Percentiles rank a stretch among this genome's conserved stretches.
Conservation (phyloP, 139 green algal species). For the Tetradesmus lagerheimii region DNA sequence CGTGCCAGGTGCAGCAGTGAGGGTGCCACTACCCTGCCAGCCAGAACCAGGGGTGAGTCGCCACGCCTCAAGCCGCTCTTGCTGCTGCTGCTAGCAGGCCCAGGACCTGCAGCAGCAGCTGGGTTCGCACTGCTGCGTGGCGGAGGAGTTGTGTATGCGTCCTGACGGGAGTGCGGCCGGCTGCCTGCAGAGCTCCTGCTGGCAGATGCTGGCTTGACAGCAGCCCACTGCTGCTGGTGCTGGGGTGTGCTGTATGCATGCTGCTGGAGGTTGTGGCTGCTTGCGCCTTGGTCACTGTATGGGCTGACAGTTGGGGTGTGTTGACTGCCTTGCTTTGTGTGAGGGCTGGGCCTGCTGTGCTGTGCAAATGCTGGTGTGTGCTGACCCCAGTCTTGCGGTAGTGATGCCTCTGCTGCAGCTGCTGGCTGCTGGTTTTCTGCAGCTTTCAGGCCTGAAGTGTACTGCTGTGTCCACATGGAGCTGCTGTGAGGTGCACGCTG, state of each 20-base stretch:
- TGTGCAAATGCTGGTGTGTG: neutral
- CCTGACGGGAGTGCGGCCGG: neutral
- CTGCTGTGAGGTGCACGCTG: neutral
- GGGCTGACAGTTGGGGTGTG: neutral
- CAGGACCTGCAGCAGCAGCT: too few species aligned
- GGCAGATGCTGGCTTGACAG: neutral
- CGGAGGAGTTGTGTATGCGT: neutral
- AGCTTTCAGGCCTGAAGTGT: neutral
- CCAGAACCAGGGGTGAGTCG: neutral
- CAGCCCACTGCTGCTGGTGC: neutral
- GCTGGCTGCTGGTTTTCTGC: neutral
- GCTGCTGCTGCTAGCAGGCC: neutral
- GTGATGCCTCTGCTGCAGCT: neutral
- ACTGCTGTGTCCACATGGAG: neutral
- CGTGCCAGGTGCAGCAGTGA: neutral
- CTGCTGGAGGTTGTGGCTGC: neutral
- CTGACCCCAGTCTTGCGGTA: neutral
- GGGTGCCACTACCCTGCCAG: neutral
- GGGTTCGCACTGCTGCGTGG: neutral
- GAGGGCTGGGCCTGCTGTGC: neutral
- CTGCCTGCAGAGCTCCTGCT: neutral
- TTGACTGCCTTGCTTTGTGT: neutral
- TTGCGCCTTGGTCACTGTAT: neutral
- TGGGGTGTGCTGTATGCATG: neutral
- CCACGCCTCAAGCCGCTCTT: neutral